A percentile compares a stretch with the other conserved stretches of the same genome.
Evolutionary conservation across 495 filamentous ascomycete genomes (phyloP).

Genomic region (Tricharina praecox): DNA sequence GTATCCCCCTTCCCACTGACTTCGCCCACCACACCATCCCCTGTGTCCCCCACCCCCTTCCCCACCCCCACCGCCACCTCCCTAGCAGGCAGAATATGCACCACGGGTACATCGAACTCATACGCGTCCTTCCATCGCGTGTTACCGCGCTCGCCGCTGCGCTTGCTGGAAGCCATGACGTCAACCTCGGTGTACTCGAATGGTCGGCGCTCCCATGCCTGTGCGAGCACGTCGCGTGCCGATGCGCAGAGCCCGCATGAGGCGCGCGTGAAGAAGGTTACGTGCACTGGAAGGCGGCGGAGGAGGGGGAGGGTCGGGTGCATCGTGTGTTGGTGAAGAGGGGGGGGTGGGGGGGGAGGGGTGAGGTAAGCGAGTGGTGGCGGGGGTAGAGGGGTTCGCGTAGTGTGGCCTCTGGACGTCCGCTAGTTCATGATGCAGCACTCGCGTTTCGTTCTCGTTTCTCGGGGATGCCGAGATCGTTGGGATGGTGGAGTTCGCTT

Average conservation of each 20-base stretch:
- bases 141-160: too few relatives aligned
- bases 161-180: constrained; percentile 15
- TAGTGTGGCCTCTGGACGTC: too few relatives aligned
- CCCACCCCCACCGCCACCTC: not conserved
- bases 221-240: constrained; percentile 13
- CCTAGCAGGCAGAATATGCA: not conserved
- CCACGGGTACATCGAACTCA: constrained; percentile 10
- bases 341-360: too few relatives aligned
- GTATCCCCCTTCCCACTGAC: constrained; percentile 6
- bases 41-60: constrained; percentile 11
- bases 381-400: not conserved
- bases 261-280: constrained; percentile 19
- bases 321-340: constrained; percentile 6
- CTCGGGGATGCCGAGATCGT: too few relatives aligned
- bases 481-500: too few relatives aligned
- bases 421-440: too few relatives aligned
- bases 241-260: constrained; percentile 15
- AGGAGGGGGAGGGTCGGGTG: constrained; percentile 6
- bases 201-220: constrained; percentile 17
- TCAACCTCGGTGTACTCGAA: constrained; percentile 24
- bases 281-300: constrained; percentile 19
- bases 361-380: too few relatives aligned
- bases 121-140: constrained; percentile 17
- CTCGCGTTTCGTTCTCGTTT: too few relatives aligned
- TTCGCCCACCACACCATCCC: constrained; percentile 11